Evolutionary conservation across 208 protist genomes (phyloP).

Genomic region (Ichthyophonus hoferi): DNA sequence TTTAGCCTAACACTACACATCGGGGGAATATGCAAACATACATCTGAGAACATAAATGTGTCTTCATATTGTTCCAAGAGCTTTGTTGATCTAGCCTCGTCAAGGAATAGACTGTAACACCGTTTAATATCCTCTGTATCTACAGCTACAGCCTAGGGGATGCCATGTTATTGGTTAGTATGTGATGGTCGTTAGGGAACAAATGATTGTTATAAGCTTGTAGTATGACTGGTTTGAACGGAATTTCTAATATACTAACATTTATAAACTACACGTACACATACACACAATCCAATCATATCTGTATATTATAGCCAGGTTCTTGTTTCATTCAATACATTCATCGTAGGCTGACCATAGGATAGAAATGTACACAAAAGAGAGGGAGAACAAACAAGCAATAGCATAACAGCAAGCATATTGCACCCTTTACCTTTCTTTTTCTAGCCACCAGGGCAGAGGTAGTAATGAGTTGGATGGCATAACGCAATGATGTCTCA

Average conservation of each 20-base stretch:
- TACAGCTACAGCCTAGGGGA: slow-evolving; percentile 76
- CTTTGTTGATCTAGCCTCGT: slow-evolving; percentile 71
- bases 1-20: not conserved
- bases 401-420: not conserved
- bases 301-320: too few relatives aligned
- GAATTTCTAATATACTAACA: too few relatives aligned
- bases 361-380: not conserved
- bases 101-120: slow-evolving; percentile 95
- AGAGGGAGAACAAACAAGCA: slow-evolving; percentile 4
- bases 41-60: slow-evolving; percentile 41
- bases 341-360: too few relatives aligned
- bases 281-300: too few relatives aligned
- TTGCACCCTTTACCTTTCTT: slow-evolving; percentile 75
- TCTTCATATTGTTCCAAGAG: slow-evolving; percentile 40
- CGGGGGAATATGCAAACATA: not conserved
- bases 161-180: too few relatives aligned
- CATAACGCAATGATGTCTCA: slow-evolving; percentile 96
- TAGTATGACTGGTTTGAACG: too few relatives aligned
- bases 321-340: too few relatives aligned
- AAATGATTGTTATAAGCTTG: too few relatives aligned
- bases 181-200: too few relatives aligned
- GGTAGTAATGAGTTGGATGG: slow-evolving; percentile 98
- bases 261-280: too few relatives aligned
- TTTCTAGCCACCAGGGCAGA: slow-evolving; percentile 79
- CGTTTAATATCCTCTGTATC: slow-evolving; percentile 88